A percentile compares a stretch with the other conserved stretches of the same genome.
These are phyloP conservation scores for Phytopythium montanum DNA, from an alignment of 352 stramenopile genomes.

Conservation along the genomic window DNA sequence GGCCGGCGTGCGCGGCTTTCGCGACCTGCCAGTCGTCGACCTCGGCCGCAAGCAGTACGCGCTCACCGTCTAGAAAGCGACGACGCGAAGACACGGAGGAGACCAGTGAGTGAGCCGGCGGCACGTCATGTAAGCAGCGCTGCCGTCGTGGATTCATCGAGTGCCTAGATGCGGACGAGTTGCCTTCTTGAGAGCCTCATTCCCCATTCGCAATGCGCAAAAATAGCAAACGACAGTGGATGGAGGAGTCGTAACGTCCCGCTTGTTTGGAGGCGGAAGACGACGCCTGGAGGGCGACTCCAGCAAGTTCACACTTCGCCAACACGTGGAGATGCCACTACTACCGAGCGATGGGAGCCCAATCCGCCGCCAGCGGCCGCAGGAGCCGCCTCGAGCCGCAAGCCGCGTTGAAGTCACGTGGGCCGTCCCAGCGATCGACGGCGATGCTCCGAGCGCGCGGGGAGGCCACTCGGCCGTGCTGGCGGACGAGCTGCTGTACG, in stretches of 20 bases:
- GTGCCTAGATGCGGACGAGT: too few species aligned
- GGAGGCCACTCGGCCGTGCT: constrained; percentile 71
- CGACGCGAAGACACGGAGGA: neutral
- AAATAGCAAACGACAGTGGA: too few species aligned
- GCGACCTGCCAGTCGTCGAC: constrained; percentile 59
- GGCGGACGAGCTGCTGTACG: constrained; percentile 74
- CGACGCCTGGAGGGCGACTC: too few species aligned
- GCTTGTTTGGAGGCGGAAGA: too few species aligned
- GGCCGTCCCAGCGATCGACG: constrained; percentile 52
- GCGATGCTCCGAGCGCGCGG: constrained; percentile 46
- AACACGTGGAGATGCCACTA: neutral
- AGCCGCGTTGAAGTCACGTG: constrained; percentile 55
- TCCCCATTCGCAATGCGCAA: neutral
- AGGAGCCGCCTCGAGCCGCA: constrained; percentile 16
- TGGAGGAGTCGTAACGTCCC: too few species aligned
- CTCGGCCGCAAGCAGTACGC: constrained; percentile 43
- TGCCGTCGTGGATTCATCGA: neutral
- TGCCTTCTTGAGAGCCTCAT: too few species aligned
- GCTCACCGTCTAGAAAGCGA: constrained; percentile 60
- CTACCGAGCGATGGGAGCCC: neutral
- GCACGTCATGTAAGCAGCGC: neutral
- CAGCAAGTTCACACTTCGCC: too few species aligned
- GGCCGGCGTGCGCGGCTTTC: constrained; percentile 77
- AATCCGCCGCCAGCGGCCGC: constrained; percentile 7
- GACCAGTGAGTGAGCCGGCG: neutral